Base-by-base conservation (phyloP, 495 filamentous ascomycete species). In the Penicillium desertorum region DNA sequence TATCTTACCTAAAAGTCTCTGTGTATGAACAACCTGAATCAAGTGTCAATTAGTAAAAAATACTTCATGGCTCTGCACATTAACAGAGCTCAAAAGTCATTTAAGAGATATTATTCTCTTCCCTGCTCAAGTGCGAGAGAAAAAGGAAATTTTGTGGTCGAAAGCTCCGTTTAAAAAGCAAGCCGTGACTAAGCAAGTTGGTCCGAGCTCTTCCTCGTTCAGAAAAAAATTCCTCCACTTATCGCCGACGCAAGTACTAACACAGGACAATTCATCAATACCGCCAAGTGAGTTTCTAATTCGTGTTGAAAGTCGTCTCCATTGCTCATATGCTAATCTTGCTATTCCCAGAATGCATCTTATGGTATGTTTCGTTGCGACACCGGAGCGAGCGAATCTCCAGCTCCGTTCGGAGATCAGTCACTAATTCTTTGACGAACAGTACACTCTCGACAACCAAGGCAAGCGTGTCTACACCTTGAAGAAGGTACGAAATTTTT, bases 391-490 rank as follows among this genome's bases (percentile, higher is more conserved):
- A 51, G 47, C 30, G 42, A 50, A 46, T 20, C 37, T 17, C 52
- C 43, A 46, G 16, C 30, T 55, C 19, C 22, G 32, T 5, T 32
- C 39, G 45, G 44, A 44, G 41, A 54, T 34, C 39, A 17, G 23
- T 54, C 45, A 25, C 64, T 65, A 45, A 69, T 55, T 27, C 19
- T 48, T 36, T 20, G 25, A 58, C 29, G 17, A 50, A 62, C 48
- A 77, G 92, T 96, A 90, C 83, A 90, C 88, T 52, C 71, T 90
- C 70, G 87, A 88, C 69, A 66, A 83, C 66, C 75, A 81, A 44
- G 92, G 91, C 78, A 90, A 91, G 76, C 88, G 91, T 60, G 66
- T 86, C 64, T 98, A 96, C 83, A 96, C 93, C 9, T 60, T 78
- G 58, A 75, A 78, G 75, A 78, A 78, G 71, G 67, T 72, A 55